Evolutionary conservation across 257 asterid genomes (phyloP), one percentile per base, ranked within the genome.

Genomic region (Asclepias syriaca): DNA sequence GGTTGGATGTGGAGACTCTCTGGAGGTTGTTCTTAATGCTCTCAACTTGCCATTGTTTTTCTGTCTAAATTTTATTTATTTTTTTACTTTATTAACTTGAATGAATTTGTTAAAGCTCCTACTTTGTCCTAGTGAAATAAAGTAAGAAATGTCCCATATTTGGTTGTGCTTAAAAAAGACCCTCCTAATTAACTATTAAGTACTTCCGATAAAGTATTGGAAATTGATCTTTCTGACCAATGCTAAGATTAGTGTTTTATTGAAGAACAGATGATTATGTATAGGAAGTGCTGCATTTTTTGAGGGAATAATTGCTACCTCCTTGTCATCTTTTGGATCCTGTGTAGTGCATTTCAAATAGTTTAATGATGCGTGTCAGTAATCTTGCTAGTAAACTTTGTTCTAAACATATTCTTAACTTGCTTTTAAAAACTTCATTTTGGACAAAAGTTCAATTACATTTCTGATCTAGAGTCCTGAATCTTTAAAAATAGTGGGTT

Each of bases 1-100:
- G 98, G 80, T 88, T 69, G 77, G 88, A 27, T 68, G 67, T 78
- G 72, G 79, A 39, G 84, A 84, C 71, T 70, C 84, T 71, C 70
- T 85, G 69, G 89, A 84, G 87, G 98, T 37, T 18, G 16, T 64
- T 48, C 67, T 61, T 34, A 61, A 13, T 61, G 12, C 66, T 18
- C 22, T 14, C 11, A 32, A 32, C 24, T 49, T 9, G 34, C 55
- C 49, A 59, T 56, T 75, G 37, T 57, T 32, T 75, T 69, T n/a
- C 48, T 57, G 18, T 37, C 55, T 53, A 34, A 9, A 43, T 64
- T 72, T 50, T 59, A 19, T 16, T 40, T 57, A 21, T 12, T 21
- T 4, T 50, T 16, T 43, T 8, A 29, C 46, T 34, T 14, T 51
- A 19, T 51, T 16, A 1, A 39, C 57, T 49, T 60, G 50, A 16